Base-by-base conservation (phyloP, 192 early-diverging fungal species). In the Mortierella antarctica region DNA sequence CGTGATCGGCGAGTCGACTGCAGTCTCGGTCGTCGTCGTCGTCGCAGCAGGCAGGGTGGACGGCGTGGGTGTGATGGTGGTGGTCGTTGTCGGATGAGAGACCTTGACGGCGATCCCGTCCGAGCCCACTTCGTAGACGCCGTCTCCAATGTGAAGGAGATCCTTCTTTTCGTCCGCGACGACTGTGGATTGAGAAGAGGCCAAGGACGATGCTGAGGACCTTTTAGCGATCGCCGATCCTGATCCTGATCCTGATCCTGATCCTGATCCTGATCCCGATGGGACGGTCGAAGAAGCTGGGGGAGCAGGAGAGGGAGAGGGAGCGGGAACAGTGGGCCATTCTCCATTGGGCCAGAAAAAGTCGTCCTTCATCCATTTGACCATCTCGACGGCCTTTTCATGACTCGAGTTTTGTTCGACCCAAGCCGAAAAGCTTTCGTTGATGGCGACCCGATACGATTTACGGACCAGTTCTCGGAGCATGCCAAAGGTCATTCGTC, bases 361-460 rank as follows among this genome's bases (percentile, higher is more conserved):
- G 63, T 80, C 77, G 20, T 80, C 70, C 60, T 72, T 80, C 77
- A 80, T 80, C 77, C 77, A 80, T 21, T 58, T 57, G 18, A 80
- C 70, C 51, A 71, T 65, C 49, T 80, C 77, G 6, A 72, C 70
- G 9, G 69, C 60, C 11, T 63, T 72, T 48, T 80, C 77, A 15
- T 72, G 77, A 39, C 70, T 72, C 10, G 77, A 67, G 6, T 42
- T 72, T 23, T 71, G 53, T 39, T 71, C 70, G 1, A 80, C 77
- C 77, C 77, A 80, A 1, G 59, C 54, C 5, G 77, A 80, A 54
- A 80, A 80, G 47, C 67, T 71, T 48, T 80, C 59, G 55, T 80
- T 80, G 60, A 80, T 80, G 14, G 77, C 77, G 0, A 60, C 70
- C 3, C 77, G 64, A 56, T 80, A 80, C 7, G 77, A 80, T 20